phyloP scores from a whole-genome alignment of 148 eudicot species.

The Rhododendron henanense region DNA sequence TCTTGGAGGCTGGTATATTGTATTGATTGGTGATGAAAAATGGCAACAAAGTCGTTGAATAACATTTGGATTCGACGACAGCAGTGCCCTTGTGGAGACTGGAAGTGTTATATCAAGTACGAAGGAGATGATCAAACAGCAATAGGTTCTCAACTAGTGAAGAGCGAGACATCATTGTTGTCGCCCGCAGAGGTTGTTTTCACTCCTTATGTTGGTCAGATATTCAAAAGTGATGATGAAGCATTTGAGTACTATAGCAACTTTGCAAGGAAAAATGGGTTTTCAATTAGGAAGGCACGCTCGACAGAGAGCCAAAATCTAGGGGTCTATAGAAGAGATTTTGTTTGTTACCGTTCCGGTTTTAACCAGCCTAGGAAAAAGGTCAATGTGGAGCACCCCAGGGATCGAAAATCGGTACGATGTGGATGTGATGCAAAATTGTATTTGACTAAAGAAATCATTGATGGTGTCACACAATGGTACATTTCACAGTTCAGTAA shows the following conservation, averaged over 20 bases:
- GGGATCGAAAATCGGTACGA: slow-evolving; percentile 72
- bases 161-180: slow-evolving; percentile 20
- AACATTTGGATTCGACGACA: slow-evolving; percentile 60
- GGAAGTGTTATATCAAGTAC: slow-evolving; percentile 59
- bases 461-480: slow-evolving; percentile 57
- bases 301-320: slow-evolving; percentile 59
- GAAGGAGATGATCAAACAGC: slow-evolving; percentile 44
- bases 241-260: slow-evolving; percentile 56
- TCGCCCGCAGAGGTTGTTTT: slow-evolving; percentile 30
- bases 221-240: slow-evolving; percentile 56
- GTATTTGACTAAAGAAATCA: slow-evolving; percentile 61
- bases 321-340: slow-evolving; percentile 70
- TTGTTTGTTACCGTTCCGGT: slow-evolving; percentile 75
- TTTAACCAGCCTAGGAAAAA: slow-evolving; percentile 65
- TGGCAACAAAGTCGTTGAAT: slow-evolving; percentile 34
- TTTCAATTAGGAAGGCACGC: slow-evolving; percentile 73
- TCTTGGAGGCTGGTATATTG: neutral
- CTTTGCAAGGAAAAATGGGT: slow-evolving; percentile 65
- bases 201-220: slow-evolving; percentile 63
- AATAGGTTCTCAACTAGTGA: slow-evolving; percentile 24
- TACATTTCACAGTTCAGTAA: slow-evolving; percentile 64
- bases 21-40: slow-evolving; percentile 4
- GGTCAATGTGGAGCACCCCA: slow-evolving; percentile 57
- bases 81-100: slow-evolving; percentile 76
- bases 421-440: slow-evolving; percentile 82